These are phyloP conservation scores for Trichophyton schoenleinii DNA, from an alignment of 2,329 filamentous ascomycete species.

Conservation along the genomic window DNA sequence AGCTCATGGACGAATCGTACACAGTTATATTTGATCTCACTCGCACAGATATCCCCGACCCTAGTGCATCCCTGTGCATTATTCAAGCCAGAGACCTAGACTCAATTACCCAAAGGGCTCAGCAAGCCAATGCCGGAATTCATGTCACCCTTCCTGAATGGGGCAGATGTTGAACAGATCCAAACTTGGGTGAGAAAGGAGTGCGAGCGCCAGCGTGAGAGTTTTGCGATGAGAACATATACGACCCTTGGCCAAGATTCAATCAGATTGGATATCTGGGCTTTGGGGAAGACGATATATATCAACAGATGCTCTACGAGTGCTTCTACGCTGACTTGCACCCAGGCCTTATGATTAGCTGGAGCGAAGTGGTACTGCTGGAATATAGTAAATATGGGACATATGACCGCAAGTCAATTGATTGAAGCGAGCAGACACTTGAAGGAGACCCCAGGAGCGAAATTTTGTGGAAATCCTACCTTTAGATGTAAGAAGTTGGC, in stretches of 20 bases:
- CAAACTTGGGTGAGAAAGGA: background rate
- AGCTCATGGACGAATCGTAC: conserved; percentile 7
- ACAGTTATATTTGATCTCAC: background rate
- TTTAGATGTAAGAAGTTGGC: too few relatives aligned
- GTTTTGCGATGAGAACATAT: background rate
- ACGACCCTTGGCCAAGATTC: background rate
- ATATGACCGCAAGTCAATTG: too few relatives aligned
- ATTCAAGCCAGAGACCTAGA: conserved; percentile 4
- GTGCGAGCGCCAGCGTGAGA: background rate
- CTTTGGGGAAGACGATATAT: background rate
- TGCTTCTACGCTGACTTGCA: background rate
- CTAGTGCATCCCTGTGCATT: conserved; percentile 1
- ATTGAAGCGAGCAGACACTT: too few relatives aligned
- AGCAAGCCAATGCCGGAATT: conserved; percentile 8
- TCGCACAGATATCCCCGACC: background rate
- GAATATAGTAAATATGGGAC: too few relatives aligned
- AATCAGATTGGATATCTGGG: background rate
- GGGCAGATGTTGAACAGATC: background rate
- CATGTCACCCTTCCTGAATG: conserved; percentile 4
- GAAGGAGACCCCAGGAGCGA: too few relatives aligned
- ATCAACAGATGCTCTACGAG: background rate
- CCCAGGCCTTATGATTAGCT: background rate
- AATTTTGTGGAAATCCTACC: too few relatives aligned
- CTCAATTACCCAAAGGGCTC: conserved; percentile 7
- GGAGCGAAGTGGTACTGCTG: background rate